Percentiles rank a stretch among this genome's conserved stretches.
Evolutionary conservation across 345 rosid species (phyloP).

Genomic region (Stellera chamaejasme): DNA sequence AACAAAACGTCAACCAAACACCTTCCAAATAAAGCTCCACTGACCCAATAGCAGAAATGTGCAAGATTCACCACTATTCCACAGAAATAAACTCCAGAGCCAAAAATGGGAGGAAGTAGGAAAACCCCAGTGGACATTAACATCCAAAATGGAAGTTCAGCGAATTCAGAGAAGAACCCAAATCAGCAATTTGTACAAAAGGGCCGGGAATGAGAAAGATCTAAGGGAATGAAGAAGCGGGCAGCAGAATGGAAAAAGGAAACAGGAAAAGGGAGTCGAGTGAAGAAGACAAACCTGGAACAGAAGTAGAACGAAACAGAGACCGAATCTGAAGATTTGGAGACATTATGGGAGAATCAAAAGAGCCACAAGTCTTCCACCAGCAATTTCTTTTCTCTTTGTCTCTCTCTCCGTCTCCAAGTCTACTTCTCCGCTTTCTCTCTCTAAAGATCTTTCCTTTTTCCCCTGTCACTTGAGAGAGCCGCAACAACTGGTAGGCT

Average conservation of each 20-base stretch:
- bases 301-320: not conserved
- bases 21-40: too few species aligned
- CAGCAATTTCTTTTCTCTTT: conserved; percentile 3
- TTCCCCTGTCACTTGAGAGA: conserved; percentile 26
- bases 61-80: too few species aligned
- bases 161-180: conserved; percentile 9
- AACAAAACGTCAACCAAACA: too few species aligned
- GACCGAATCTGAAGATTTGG: conserved; percentile 27
- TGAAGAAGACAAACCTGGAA: not conserved
- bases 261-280: conserved; percentile 3
- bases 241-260: not conserved
- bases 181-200: conserved; percentile 17
- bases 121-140: too few species aligned
- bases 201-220: conserved; percentile 27
- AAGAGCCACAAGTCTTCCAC: not conserved
- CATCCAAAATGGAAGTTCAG: too few species aligned
- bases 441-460: conserved; percentile 13
- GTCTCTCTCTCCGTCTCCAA: conserved; percentile 9
- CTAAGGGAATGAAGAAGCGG: conserved; percentile 13
- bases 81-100: too few species aligned
- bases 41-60: too few species aligned
- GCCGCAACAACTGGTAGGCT: conserved; percentile 48
- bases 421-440: conserved; percentile 8
- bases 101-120: too few species aligned
- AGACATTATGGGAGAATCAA: conserved; percentile 15